Base-by-base conservation (phyloP, 1,284 basidiomycete species). In the Schizopora paradoxa region DNA sequence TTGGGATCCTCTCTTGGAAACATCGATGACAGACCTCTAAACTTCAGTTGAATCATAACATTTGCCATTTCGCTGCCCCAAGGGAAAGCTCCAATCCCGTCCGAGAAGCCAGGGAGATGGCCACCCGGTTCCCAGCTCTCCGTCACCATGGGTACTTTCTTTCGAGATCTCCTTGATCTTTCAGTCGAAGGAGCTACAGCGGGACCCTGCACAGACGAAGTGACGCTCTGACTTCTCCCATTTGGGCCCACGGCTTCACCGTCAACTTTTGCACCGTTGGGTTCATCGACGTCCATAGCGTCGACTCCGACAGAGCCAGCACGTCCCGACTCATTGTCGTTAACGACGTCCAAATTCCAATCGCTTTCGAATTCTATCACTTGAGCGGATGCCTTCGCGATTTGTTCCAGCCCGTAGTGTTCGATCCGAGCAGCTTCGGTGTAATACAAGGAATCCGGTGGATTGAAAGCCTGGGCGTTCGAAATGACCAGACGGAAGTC, bases 361-460 rank as follows among this genome's bases (percentile, higher is more conserved):
- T 88, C 82, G 0, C 81, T 77, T 63, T 87, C 85, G 59, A 81
- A 84, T 47, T 86, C 83, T 51, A 87, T 84, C 34, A 89, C 84
- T 13, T 76, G 82, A 0, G 74, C 65, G 1, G 82, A 69, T 0
- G 80, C 81, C 51, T 80, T 82, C 35, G 72, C 58, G 55, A 89
- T 86, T 52, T 85, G 82, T 8, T 87, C 83, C 16, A 85, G 64
- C 2, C 74, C 82, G 72, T 74, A 88, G 0, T 59, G 54, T 54
- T 86, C 82, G 28, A 88, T 72, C 28, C 76, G 67, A 25, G 84
- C 79, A 0, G 85, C 85, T 59, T 89, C 86, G 7, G 66, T 72
- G 57, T 85, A 58, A 56, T 86, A 88, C 27, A 88, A 81, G 0
- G 78, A 76, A 1, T 76, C 81, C 1, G 77, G 75, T 1, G 79